These are phyloP conservation scores for Aristolochia fimbriata DNA, from an alignment of 164 flowering plant species.

Conservation along the genomic window DNA sequence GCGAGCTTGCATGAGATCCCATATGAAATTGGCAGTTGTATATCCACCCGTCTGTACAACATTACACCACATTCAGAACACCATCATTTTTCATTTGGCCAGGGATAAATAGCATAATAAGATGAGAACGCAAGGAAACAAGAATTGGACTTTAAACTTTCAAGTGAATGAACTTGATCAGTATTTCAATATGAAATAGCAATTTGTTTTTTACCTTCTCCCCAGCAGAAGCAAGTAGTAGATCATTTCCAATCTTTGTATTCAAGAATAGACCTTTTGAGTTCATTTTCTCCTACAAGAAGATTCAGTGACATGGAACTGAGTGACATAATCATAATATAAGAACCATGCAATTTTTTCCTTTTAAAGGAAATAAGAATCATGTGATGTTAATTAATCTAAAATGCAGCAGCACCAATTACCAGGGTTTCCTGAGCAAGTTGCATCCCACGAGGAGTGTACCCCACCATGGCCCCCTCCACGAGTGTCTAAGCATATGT, in stretches of 20 bases:
- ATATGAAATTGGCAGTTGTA: slow-evolving; percentile 67
- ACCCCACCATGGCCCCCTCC: slow-evolving; percentile 88
- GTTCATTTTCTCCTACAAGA: slow-evolving; percentile 50
- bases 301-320: slow-evolving; percentile 1
- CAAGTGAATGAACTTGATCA: too few species aligned
- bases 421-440: slow-evolving; percentile 85
- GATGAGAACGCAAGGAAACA: too few species aligned
- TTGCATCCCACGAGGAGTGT: slow-evolving; percentile 86
- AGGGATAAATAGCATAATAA: neutral
- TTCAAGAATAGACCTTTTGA: slow-evolving; percentile 40
- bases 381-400: neutral
- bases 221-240: slow-evolving; percentile 74
- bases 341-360: too few species aligned
- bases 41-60: slow-evolving; percentile 78
- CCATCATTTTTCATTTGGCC: neutral
- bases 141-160: too few species aligned
- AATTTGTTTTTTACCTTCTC: slow-evolving; percentile 48
- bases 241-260: slow-evolving; percentile 52
- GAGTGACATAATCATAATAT: too few species aligned
- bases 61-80: neutral
- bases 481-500: slow-evolving; percentile 51
- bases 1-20: slow-evolving; percentile 90
- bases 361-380: too few species aligned
- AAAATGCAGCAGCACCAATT: neutral
- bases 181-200: neutral